phyloP scores from a whole-genome alignment of 1,284 basidiomycete genomes.

The Melampsora larici-populina region DNA sequence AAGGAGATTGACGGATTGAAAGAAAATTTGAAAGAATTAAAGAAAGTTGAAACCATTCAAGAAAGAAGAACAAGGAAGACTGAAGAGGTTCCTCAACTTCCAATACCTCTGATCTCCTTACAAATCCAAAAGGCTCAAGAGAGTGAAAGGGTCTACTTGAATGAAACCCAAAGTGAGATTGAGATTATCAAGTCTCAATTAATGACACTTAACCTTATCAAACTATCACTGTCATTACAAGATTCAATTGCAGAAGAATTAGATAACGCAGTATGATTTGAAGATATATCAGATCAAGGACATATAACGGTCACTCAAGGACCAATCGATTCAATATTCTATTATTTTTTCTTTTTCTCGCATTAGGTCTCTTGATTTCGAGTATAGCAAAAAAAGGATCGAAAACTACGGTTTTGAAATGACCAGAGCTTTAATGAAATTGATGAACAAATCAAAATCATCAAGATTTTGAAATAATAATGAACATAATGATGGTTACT shows the following conservation, averaged over 20 bases:
- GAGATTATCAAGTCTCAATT: constrained; percentile 1
- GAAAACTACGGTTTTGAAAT: too few species aligned
- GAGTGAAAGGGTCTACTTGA: neutral
- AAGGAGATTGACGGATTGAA: neutral
- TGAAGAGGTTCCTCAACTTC: neutral
- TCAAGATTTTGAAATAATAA: too few species aligned
- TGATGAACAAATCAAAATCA: too few species aligned
- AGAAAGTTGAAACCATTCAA: neutral
- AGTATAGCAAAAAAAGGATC: too few species aligned
- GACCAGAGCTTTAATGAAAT: too few species aligned
- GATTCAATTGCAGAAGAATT: neutral
- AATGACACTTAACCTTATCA: neutral
- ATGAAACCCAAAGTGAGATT: neutral
- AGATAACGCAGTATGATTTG: neutral
- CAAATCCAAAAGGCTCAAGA: neutral
- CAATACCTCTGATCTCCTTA: neutral
- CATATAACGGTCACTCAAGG: too few species aligned
- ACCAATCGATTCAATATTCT: too few species aligned
- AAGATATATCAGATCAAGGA: too few species aligned
- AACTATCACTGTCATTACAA: neutral
- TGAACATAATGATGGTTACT: too few species aligned
- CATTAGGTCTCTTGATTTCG: too few species aligned
- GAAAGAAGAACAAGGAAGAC: neutral
- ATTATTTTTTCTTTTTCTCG: too few species aligned
- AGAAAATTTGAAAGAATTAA: neutral